phyloP scores from a whole-genome alignment of 192 early-diverging fungal genomes.

The Chytriomyces sp. region DNA sequence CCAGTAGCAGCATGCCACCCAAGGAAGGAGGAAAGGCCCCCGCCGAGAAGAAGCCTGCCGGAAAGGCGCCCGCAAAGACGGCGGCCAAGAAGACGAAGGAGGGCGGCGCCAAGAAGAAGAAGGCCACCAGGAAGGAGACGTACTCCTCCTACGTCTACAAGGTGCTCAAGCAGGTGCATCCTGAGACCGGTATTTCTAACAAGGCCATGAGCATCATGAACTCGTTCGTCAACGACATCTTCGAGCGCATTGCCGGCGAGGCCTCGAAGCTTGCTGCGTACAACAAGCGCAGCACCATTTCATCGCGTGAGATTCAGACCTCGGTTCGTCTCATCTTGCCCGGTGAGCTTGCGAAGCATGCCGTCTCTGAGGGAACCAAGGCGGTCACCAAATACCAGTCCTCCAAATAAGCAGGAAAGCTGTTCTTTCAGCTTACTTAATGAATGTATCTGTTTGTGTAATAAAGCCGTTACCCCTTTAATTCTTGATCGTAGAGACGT shows the following conservation, averaged over 20 bases:
- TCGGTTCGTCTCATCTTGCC: conserved; percentile 76
- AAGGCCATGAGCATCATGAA: conserved; percentile 98
- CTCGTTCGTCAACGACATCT: conserved; percentile 67
- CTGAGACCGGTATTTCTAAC: conserved; percentile 58
- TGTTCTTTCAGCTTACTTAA: not conserved
- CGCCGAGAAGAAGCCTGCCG: not conserved
- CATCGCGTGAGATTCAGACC: conserved; percentile 94
- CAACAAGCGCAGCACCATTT: conserved; percentile 96
- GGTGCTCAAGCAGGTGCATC: conserved; percentile 42
- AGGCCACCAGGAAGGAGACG: conserved; percentile 81
- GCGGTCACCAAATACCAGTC: conserved; percentile 96
- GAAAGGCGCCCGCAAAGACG: conserved; percentile 11
- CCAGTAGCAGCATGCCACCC: too few species aligned
- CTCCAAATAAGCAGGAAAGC: conserved; percentile 55
- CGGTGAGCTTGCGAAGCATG: conserved; percentile 95
- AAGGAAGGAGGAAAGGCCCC: conserved; percentile 7
- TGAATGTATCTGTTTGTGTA: not conserved
- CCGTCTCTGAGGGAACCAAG: conserved; percentile 98
- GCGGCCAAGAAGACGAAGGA: conserved; percentile 6
- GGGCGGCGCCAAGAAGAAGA: conserved; percentile 35
- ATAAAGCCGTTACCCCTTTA: conserved; percentile 5
- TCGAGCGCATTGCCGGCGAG: conserved; percentile 11
- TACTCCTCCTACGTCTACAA: conserved; percentile 98
- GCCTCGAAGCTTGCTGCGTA: conserved; percentile 73
- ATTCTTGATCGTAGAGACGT: conserved; percentile 15